A percentile compares a stretch with the other conserved stretches of the same genome.
These are phyloP conservation scores for Stagonosporopsis cucurbitacearum DNA, from an alignment of 2,329 filamentous ascomycete genomes.

Conservation along the genomic window DNA sequence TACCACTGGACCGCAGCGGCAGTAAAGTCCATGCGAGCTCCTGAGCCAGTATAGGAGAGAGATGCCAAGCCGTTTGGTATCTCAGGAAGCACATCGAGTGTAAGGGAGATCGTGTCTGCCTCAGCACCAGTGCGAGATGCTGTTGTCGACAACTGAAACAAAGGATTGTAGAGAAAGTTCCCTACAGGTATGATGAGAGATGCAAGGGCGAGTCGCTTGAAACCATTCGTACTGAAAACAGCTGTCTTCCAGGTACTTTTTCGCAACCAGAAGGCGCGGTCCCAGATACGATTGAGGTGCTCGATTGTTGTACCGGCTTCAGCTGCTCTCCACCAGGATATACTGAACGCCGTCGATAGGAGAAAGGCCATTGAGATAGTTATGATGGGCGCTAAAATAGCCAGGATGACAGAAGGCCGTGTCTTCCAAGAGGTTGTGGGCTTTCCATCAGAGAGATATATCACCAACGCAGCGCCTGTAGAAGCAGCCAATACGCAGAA, in stretches of 20 bases:
- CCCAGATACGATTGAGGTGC: conserved; percentile 10
- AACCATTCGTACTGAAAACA: conserved; percentile 1
- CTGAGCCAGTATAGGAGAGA: neutral
- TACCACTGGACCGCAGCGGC: conserved; percentile 11
- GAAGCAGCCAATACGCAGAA: neutral
- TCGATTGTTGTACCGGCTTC: conserved; percentile 6
- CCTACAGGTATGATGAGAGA: conserved; percentile 1
- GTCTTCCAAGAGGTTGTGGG: conserved; percentile 2
- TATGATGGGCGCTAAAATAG: conserved; percentile 4
- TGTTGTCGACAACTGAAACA: conserved; percentile 6
- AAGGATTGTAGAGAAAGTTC: conserved; percentile 7
- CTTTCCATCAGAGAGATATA: conserved; percentile 5
- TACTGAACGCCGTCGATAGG: conserved; percentile 3
- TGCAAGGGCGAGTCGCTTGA: conserved; percentile 1
- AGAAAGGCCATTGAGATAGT: neutral
- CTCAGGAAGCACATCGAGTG: conserved; percentile 3
- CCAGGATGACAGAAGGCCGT: conserved; percentile 3
- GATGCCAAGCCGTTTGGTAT: conserved; percentile 6
- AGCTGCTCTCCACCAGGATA: conserved; percentile 7
- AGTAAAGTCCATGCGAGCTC: conserved; percentile 5
- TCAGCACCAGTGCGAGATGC: conserved; percentile 1
- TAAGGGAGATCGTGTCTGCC: neutral
- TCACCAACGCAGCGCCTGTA: conserved; percentile 1
- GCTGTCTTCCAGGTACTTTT: conserved; percentile 5
- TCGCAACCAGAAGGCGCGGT: conserved; percentile 2